phyloP scores from a whole-genome alignment of 768 basidiomycete species.

The Phaffia tasmanica region DNA sequence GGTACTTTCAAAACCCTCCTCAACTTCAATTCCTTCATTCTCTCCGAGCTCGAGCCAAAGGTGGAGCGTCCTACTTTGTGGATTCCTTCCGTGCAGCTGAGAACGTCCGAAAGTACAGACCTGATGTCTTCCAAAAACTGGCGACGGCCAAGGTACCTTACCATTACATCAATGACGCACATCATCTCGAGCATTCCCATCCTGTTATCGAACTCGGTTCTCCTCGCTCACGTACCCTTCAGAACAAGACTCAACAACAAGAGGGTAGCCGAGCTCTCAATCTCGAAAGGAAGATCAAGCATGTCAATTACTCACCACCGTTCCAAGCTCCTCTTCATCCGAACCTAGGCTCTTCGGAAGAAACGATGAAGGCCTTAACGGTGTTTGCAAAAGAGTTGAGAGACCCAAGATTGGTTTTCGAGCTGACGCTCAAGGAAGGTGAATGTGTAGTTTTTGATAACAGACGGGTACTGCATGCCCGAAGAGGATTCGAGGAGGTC shows the following conservation, averaged over 20 bases:
- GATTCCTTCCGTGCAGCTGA: constrained; percentile 62
- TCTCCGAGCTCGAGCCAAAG: constrained; percentile 67
- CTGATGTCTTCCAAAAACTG: constrained; percentile 52
- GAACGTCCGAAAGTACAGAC: constrained; percentile 44
- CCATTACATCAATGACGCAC: constrained; percentile 82
- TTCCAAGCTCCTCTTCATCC: constrained; percentile 64
- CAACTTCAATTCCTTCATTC: constrained; percentile 88
- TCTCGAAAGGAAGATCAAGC: constrained; percentile 40
- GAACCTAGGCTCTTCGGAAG: constrained; percentile 37
- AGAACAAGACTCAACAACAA: not conserved
- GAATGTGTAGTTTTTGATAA: constrained; percentile 63
- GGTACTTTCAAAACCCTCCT: constrained; percentile 84
- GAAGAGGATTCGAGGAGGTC: constrained; percentile 58
- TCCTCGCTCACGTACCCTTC: not conserved
- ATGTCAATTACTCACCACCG: constrained; percentile 86
- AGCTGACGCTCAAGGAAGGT: constrained; percentile 43
- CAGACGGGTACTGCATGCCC: constrained; percentile 72
- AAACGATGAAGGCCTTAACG: constrained; percentile 37
- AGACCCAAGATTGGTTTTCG: constrained; percentile 45
- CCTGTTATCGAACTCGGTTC: constrained; percentile 57
- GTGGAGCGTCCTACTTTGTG: constrained; percentile 76
- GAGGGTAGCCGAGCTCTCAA: not conserved
- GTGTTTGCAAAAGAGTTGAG: constrained; percentile 54
- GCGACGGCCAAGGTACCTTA: constrained; percentile 59
- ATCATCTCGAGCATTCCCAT: constrained; percentile 63